phyloP scores from a whole-genome alignment of 208 protist species.

The Acanthamoeba divionensis region DNA sequence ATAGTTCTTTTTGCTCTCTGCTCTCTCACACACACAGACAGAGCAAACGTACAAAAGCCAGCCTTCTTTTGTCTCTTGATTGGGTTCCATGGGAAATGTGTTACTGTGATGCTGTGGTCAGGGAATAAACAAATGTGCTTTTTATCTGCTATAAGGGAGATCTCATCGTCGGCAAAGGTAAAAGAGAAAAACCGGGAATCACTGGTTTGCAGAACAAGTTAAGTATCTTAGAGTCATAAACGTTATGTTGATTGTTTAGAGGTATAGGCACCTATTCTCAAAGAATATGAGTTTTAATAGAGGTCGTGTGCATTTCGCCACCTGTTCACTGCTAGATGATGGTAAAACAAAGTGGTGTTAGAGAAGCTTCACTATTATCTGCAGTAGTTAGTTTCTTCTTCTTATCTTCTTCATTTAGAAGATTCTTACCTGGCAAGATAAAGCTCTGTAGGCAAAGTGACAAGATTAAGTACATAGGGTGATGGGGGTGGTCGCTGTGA shows the following conservation, averaged over 20 bases:
- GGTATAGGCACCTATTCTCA: not conserved
- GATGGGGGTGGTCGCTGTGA: not conserved
- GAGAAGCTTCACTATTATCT: no score
- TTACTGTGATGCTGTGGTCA: not conserved
- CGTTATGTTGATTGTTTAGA: no score
- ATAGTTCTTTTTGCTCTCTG: not conserved
- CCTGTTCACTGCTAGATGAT: not conserved
- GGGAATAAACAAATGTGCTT: not conserved
- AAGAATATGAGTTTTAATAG: constrained; percentile 39
- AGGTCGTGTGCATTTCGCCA: constrained; percentile 26
- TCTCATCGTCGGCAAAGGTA: constrained; percentile 35
- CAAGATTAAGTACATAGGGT: constrained; percentile 41
- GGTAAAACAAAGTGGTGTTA: not conserved
- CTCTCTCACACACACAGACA: not conserved
- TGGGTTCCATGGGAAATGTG: not conserved
- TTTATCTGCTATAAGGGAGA: constrained; percentile 35
- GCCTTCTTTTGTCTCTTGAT: constrained; percentile 33
- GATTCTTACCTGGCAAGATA: not conserved
- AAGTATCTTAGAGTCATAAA: no score
- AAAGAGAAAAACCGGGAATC: constrained; percentile 32
- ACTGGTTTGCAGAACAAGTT: not conserved
- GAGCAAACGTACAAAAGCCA: constrained; percentile 39
- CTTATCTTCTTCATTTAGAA: no score
- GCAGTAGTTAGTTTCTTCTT: no score
- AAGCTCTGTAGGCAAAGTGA: constrained; percentile 15